phyloP scores from a whole-genome alignment of 2,329 filamentous ascomycete genomes.

The Nigrospora osmanthi region DNA sequence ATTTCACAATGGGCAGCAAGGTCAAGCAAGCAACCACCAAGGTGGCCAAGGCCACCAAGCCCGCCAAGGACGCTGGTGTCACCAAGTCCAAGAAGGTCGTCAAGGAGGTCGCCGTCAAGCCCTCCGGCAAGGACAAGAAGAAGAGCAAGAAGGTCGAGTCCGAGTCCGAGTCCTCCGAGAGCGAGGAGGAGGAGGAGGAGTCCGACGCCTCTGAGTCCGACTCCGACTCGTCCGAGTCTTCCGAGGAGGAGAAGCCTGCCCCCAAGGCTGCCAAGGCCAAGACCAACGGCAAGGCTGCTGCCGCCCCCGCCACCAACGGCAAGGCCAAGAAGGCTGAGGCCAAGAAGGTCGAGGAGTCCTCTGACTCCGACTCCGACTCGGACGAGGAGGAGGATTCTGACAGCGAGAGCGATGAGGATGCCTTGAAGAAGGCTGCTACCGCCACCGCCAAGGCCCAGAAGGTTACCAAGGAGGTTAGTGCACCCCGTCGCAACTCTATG shows the following conservation, averaged over 20 bases:
- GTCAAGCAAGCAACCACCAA: conserved; percentile 53
- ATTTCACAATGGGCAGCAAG: conserved; percentile 51
- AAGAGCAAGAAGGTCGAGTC: conserved; percentile 29
- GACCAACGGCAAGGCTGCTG: conserved; percentile 19
- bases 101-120: conserved; percentile 50
- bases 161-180: conserved; percentile 24
- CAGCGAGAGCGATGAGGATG: conserved; percentile 15
- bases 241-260: conserved; percentile 21
- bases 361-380: conserved; percentile 22
- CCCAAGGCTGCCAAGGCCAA: conserved; percentile 16
- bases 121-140: conserved; percentile 26
- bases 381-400: conserved; percentile 17
- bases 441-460: conserved; percentile 11
- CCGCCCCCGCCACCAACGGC: conserved; percentile 19
- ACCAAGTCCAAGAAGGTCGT: conserved; percentile 59
- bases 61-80: conserved; percentile 59
- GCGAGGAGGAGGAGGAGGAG: conserved; percentile 6
- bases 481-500: background rate
- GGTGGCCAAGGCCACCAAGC: conserved; percentile 39
- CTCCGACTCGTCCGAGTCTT: conserved; percentile 17
- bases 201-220: conserved; percentile 22
- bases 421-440: conserved; percentile 14
- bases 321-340: conserved; percentile 22
- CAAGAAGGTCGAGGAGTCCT: conserved; percentile 24
- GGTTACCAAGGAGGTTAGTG: conserved; percentile 10